phyloP scores from a whole-genome alignment of 257 asterid genomes.

The Salvia hispanica region DNA sequence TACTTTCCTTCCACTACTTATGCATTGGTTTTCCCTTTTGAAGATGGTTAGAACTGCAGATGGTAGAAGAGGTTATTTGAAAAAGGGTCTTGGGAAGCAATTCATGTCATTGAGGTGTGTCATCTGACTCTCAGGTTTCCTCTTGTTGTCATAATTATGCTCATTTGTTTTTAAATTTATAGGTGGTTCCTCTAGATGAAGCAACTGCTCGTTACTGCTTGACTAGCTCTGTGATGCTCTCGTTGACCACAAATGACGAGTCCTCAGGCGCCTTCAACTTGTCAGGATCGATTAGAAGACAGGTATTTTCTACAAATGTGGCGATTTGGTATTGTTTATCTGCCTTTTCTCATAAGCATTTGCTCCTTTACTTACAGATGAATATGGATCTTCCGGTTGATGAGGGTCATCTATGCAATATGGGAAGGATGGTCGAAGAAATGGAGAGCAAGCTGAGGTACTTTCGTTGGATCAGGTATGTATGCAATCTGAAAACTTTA shows the following conservation, averaged over 20 bases:
- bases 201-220: conserved; percentile 79
- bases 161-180: conserved; percentile 23
- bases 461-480: conserved; percentile 91
- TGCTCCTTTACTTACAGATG: conserved; percentile 53
- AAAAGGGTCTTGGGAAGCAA: conserved; percentile 99
- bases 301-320: conserved; percentile 49
- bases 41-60: conserved; percentile 88
- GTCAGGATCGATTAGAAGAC: conserved; percentile 98
- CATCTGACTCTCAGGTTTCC: conserved; percentile 23
- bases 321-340: neutral
- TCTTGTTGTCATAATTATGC: conserved; percentile 9
- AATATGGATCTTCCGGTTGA: conserved; percentile 72
- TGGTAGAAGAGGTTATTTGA: conserved; percentile 91
- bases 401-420: conserved; percentile 92
- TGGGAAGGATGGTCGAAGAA: conserved; percentile 99
- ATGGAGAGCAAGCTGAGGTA: conserved; percentile 96
- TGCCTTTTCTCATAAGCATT: neutral
- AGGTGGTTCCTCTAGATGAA: conserved; percentile 85
- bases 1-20: conserved; percentile 28
- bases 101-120: conserved; percentile 92
- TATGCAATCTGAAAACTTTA: neutral
- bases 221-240: conserved; percentile 95
- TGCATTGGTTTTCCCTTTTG: conserved; percentile 27
- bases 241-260: conserved; percentile 82
- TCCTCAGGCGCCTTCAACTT: conserved; percentile 85